Conservation (phyloP, 2,329 filamentous ascomycete species). For the Colletotrichum lini region DNA sequence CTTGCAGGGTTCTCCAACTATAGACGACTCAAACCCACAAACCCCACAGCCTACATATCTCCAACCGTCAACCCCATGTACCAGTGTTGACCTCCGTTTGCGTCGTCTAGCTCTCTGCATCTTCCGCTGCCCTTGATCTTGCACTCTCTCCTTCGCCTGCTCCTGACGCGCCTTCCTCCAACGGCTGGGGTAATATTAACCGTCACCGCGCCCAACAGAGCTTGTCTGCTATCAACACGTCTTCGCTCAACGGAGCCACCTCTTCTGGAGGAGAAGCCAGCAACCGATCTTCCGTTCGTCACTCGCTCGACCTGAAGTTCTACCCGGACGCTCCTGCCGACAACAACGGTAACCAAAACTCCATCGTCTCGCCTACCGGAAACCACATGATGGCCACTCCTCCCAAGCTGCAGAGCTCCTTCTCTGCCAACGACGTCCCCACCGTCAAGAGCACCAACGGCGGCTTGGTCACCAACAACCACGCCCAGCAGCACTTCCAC, state of each 20-base stretch:
- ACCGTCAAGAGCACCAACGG: constrained; percentile 79
- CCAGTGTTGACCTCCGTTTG: constrained; percentile 49
- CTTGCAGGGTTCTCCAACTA: constrained; percentile 28
- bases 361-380: constrained; percentile 62
- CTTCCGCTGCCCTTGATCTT: constrained; percentile 85
- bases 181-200: constrained; percentile 74
- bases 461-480: constrained; percentile 62
- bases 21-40: constrained; percentile 17
- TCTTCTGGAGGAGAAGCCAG: constrained; percentile 60
- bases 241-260: constrained; percentile 55
- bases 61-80: constrained; percentile 44
- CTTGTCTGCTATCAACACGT: constrained; percentile 62
- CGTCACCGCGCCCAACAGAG: constrained; percentile 79
- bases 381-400: constrained; percentile 72
- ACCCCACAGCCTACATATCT: not conserved
- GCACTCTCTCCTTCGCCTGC: constrained; percentile 78
- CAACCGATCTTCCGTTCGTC: constrained; percentile 65
- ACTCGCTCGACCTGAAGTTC: constrained; percentile 71
- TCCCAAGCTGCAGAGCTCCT: constrained; percentile 87
- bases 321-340: constrained; percentile 63
- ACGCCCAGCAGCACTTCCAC: constrained; percentile 76
- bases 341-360: constrained; percentile 49
- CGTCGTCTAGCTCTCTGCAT: constrained; percentile 78
- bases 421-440: constrained; percentile 90
- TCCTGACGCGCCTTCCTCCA: constrained; percentile 64